Evolutionary conservation across 441 rosid genomes (phyloP).

Genomic region (Populus hybrid): DNA sequence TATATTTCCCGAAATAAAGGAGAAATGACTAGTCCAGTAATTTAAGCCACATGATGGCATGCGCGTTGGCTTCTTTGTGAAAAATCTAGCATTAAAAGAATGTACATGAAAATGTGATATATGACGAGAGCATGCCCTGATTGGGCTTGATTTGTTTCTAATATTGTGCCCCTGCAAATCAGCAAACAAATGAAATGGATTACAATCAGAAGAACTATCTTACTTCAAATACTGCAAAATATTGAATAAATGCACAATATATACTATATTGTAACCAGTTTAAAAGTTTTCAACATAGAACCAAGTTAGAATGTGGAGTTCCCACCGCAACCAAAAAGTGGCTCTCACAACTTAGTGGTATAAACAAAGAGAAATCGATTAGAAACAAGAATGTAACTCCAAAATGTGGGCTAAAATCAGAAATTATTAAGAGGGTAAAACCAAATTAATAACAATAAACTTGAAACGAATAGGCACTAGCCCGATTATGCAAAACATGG

Average conservation of each 20-base stretch:
- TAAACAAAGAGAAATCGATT: too few species aligned
- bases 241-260: neutral
- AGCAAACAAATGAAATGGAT: conserved; percentile 13
- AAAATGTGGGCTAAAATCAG: neutral
- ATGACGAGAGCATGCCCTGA: conserved; percentile 23
- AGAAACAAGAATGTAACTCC: neutral
- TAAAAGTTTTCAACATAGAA: neutral
- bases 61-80: conserved; percentile 24
- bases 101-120: conserved; percentile 33
- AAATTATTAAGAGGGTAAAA: neutral
- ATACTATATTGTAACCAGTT: neutral
- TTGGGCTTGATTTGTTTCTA: conserved; percentile 32
- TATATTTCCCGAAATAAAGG: conserved; percentile 31
- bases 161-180: conserved; percentile 52
- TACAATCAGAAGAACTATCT: neutral
- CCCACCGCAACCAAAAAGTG: neutral
- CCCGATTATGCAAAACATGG: neutral
- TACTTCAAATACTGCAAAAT: neutral
- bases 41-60: conserved; percentile 26
- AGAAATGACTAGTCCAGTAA: conserved; percentile 28
- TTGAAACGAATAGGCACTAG: neutral
- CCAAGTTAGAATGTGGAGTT: neutral
- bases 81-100: conserved; percentile 23
- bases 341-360: neutral
- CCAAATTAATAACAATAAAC: neutral